Evolutionary conservation across 129 eudicot genomes (phyloP), one percentile per base, ranked within the genome.

Genomic region (Tagetes erecta): DNA sequence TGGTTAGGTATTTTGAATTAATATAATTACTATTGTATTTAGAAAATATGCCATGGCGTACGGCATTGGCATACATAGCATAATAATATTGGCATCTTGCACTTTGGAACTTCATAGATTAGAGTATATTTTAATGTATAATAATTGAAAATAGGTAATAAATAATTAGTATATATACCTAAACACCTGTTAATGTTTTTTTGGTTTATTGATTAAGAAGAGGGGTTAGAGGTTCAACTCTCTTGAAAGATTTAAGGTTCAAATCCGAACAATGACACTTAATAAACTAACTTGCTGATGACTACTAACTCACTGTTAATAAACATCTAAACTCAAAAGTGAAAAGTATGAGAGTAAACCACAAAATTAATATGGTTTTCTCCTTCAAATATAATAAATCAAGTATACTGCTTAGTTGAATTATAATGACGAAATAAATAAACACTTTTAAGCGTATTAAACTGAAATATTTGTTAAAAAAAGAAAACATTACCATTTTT

Each of bases 81-180:
- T 65, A 30, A 63, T 64, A 30, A 47, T 53, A 8, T 78, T 78
- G 82, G 64, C 82, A 78, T 71, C 50, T 71, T 40, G 57, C 59
- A 1, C 67, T 40, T 2, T 67, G 72, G 77, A 72, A 34, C 58
- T 78, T 78, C 20, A 41, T 41, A 44, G 2, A 44, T 6, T 44
- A 41, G 72, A 71, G 56, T 71, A 78, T 78, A 70, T 70, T 52
- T 31, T 59, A 13, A 59, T 13, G 30, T 42, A 42, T 1, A 41
- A 42, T 31, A 44, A 30, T 40, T 20, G 27, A 20, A 20, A 20
- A 20, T 20, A 20, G 27, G 27, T 20, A 20, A 20, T 20, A 20
- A 20, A 20, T 20, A 20, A 20, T 20, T 20, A 20, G 27, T 20
- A 20, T 20, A 20, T 20, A 20, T 20, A 20, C 27, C 27, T 20